Evolutionary conservation across 352 stramenopile species (phyloP).

Genomic region (Globisporangium abappressorium): DNA sequence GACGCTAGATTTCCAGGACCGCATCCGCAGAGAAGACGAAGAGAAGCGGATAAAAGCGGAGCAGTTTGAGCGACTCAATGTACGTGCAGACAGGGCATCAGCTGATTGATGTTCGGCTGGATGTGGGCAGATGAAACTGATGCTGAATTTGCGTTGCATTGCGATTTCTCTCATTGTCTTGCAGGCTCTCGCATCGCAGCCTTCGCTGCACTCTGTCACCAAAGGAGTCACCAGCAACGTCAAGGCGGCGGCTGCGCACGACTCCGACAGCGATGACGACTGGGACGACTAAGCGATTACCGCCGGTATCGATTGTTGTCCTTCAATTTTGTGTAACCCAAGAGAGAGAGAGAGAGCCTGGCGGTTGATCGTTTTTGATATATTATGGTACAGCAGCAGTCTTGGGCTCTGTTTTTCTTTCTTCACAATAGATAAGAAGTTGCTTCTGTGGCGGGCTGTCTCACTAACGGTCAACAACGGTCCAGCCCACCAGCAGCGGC

Average conservation of each 20-base stretch:
- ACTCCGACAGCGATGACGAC: constrained; percentile 73
- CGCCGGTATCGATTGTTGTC: not conserved
- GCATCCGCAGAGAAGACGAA: constrained; percentile 55
- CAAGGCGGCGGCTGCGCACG: constrained; percentile 18
- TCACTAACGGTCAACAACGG: constrained; percentile 8
- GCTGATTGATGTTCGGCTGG: not conserved
- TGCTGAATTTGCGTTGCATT: constrained; percentile 1
- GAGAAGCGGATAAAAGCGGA: constrained; percentile 57
- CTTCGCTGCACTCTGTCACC: constrained; percentile 60
- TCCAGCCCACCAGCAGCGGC: constrained; percentile 3
- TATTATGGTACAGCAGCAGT: constrained; percentile 42
- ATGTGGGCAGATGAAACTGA: not conserved
- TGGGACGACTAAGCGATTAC: constrained; percentile 66
- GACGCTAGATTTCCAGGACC: constrained; percentile 67
- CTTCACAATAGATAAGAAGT: constrained; percentile 39
- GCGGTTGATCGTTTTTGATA: constrained; percentile 24
- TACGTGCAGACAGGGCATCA: constrained; percentile 22
- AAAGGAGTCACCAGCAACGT: constrained; percentile 18
- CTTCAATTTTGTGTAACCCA: not conserved
- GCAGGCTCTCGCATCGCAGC: constrained; percentile 61
- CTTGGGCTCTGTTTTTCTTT: constrained; percentile 6
- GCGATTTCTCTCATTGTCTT: not conserved
- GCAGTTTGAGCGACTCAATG: constrained; percentile 70
- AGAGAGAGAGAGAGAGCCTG: constrained; percentile 12
- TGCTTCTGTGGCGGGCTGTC: constrained; percentile 1